These are phyloP conservation scores for Vaccinium vitisidaea DNA, from an alignment of 148 eudicot genomes.

Conservation along the genomic window DNA sequence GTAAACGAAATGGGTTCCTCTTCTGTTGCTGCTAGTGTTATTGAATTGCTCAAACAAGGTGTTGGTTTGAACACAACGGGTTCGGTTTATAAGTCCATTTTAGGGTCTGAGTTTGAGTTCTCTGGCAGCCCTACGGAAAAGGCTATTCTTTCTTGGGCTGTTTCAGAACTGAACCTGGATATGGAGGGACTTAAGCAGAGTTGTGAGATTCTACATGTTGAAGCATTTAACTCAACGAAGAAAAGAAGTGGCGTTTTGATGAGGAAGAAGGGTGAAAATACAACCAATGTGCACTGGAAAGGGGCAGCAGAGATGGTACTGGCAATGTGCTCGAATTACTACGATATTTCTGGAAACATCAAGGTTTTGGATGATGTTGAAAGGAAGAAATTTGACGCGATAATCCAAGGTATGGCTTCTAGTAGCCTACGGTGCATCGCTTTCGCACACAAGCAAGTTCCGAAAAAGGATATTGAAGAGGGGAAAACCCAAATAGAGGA, in stretches of 20 bases:
- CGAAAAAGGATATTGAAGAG: not conserved
- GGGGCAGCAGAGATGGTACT: slow-evolving; percentile 26
- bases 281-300: slow-evolving; percentile 21
- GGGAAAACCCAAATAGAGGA: not conserved
- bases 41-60: not conserved
- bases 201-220: slow-evolving; percentile 8
- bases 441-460: slow-evolving; percentile 20
- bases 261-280: slow-evolving; percentile 15
- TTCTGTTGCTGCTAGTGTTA: not conserved
- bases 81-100: not conserved
- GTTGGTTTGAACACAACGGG: slow-evolving; percentile 8
- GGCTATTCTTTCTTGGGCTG: slow-evolving; percentile 19
- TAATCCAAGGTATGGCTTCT: slow-evolving; percentile 16
- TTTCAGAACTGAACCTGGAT: slow-evolving; percentile 7
- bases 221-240: slow-evolving; percentile 20
- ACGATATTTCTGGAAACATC: slow-evolving; percentile 1
- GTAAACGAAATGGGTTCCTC: not conserved
- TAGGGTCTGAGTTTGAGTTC: not conserved
- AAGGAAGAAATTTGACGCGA: not conserved
- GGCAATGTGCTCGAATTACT: slow-evolving; percentile 22
- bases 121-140: slow-evolving; percentile 15
- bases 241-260: slow-evolving; percentile 18
- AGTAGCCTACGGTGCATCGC: slow-evolving; percentile 22
- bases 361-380: not conserved
- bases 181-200: slow-evolving; percentile 7